Evolutionary conservation across 768 basidiomycete genomes (phyloP), one percentile per base, ranked within the genome.

Genomic region (Podaxis carcinomalis): DNA sequence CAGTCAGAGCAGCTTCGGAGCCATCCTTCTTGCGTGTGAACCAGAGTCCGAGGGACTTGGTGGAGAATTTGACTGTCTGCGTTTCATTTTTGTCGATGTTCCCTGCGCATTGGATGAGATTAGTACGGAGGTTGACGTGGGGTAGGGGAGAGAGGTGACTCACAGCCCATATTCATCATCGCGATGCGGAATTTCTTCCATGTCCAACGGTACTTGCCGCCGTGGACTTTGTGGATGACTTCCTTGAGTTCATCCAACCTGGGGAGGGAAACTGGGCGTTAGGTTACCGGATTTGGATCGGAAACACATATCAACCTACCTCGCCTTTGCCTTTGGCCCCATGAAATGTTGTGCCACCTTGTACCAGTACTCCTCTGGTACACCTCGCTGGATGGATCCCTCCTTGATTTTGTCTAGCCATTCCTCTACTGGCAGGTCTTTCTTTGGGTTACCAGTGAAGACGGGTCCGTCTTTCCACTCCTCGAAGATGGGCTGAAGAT

Each of bases 181-280:
- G 90, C 90, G 56, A 88, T 77, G 73, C 81, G 85, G 75, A 88
- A 92, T 66, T 84, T 89, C 75, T 90, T 89, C 90, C 90, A 92
- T 63, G 81, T 87, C 90, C 90, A 92, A 53, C 83, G 78, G 68
- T 92, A 92, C 66, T 84, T 86, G 13, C 88, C 88, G 10, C 88
- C 90, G 63, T 91, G 82, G 64, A 92, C 82, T 68, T 89, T 83
- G 42, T 80, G 76, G 76, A 92, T 82, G 61, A 92, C 88, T 47
- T 80, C 81, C 73, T 90, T 90, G 61, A 92, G 74, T 67, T 91
- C 89, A 35, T 81, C 75, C 62, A 92, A 74, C 60, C 85, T 83
- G 53, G 2, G 50, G 32, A 40, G 55, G n/a, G 32, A 32, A 60
- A 37, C 54, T 46, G 49, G 27, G 37, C 11, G 40, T 64, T 44